Base-by-base conservation (phyloP, 176 grass and related monocot genomes). In the Neostapfia colusana region DNA sequence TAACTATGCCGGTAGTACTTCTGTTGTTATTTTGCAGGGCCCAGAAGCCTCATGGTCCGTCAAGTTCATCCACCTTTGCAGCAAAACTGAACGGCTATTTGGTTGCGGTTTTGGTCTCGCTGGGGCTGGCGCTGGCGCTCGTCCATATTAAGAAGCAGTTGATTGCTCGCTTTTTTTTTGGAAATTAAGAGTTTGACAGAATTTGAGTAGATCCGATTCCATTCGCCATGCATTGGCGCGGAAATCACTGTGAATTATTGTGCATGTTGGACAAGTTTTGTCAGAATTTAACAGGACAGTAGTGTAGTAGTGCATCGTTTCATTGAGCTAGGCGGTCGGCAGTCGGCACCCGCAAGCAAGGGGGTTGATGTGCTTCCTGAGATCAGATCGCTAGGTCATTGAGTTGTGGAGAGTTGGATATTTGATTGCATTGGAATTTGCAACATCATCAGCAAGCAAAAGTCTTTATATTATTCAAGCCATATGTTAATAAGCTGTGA, bases 21-120 rank as follows among this genome's bases (percentile, higher is more conserved):
- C 31, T 31, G 46, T 46, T 56, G 2, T 51, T 38, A 31, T 49
- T 45, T 66, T 79, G 10, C 77, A 97, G 94, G 88, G 83, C 86
- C 28, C 91, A 97, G 77, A 61, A 70, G 25, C 82, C 93, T 16
- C 93, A 96, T 73, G 90, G 92, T 8, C 84, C 82, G 4, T 64
- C 73, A 8, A 43, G 72, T 53, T 55, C 78, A 37, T 60, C 86
- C 12, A 57, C 67, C 10, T 59, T 72, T 26, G 31, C 18, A 0
- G 7, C 46, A 54, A 34, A 15, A 72, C 56, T 51, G 46, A 81
- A 58, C 11, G 53, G 71, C 61, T 81, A 83, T 36, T 31, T 91
- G 51, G 39, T 89, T 1, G 27, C 24, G 12, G 63, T 75, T 38
- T 61, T 89, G 76, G 20, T 89, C 27, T 62, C 76, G 4, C 49